phyloP scores from a whole-genome alignment of 768 basidiomycete species.

The Macrocybe gigantea region DNA sequence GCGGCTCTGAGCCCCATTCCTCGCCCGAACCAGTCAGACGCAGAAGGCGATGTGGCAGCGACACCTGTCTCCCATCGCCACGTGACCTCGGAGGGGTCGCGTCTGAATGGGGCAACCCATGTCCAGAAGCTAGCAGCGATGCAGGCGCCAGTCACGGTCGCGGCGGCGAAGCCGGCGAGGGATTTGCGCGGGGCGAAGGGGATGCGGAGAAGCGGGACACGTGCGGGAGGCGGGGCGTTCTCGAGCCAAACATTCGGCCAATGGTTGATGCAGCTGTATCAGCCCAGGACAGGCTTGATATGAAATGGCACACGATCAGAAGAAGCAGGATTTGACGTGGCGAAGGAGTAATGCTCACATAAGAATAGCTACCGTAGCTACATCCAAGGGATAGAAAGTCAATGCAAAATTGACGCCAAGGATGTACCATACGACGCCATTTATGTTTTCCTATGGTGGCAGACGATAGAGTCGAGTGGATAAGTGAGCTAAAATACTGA shows the following conservation, averaged over 20 bases:
- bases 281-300: constrained; percentile 82
- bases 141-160: constrained; percentile 61
- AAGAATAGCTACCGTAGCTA: constrained; percentile 85
- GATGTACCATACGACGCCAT: constrained; percentile 91
- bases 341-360: constrained; percentile 49
- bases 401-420: constrained; percentile 79
- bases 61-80: constrained; percentile 59
- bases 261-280: constrained; percentile 92
- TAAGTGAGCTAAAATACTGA: constrained; percentile 8
- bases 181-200: constrained; percentile 82
- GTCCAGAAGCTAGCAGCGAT: constrained; percentile 74
- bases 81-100: constrained; percentile 25
- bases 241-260: constrained; percentile 77
- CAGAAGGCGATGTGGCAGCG: constrained; percentile 17
- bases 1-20: constrained; percentile 11
- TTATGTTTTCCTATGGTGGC: constrained; percentile 50
- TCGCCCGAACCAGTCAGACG: constrained; percentile 1
- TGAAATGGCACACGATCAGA: constrained; percentile 1
- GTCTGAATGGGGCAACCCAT: constrained; percentile 41
- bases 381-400: constrained; percentile 71
- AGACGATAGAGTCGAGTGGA: background rate
- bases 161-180: constrained; percentile 78
- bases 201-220: constrained; percentile 40
- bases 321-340: background rate
- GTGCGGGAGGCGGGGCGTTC: constrained; percentile 46